Conservation (phyloP, 306 rosid species). For the Rosa rugosa region DNA sequence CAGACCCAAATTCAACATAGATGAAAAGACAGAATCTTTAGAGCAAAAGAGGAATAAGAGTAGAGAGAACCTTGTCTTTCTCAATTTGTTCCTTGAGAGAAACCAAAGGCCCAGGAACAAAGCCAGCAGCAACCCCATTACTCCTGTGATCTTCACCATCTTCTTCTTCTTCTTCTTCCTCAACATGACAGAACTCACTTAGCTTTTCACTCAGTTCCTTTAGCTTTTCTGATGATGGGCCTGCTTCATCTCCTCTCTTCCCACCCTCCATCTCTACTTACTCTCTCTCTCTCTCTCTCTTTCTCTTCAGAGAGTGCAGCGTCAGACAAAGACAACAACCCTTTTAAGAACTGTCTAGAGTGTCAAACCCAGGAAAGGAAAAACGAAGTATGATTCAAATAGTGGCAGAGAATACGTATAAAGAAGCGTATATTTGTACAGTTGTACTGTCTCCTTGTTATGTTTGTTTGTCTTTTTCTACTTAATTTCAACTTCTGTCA, state of each 20-base stretch:
- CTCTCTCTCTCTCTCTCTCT: neutral
- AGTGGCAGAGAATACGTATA: conserved; percentile 2
- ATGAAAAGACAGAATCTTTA: neutral
- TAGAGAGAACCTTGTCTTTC: conserved; percentile 69
- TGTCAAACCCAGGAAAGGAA: neutral
- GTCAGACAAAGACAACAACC: neutral
- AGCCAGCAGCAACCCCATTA: conserved; percentile 34
- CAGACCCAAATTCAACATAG: conserved; percentile 22
- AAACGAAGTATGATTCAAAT: neutral
- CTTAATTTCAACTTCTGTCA: neutral
- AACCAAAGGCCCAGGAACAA: conserved; percentile 83
- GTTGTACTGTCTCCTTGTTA: neutral
- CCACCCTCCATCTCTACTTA: conserved; percentile 52
- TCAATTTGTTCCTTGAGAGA: conserved; percentile 97
- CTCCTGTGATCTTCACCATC: conserved; percentile 19
- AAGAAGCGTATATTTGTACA: neutral
- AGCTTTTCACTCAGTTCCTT: conserved; percentile 38
- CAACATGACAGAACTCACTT: conserved; percentile 30
- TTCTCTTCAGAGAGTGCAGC: neutral
- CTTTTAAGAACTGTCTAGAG: neutral
- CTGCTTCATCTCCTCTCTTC: conserved; percentile 59
- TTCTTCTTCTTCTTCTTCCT: conserved; percentile 43
- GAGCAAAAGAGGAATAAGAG: conserved; percentile 1
- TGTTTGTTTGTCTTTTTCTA: neutral
- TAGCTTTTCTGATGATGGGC: conserved; percentile 59